A percentile compares a stretch with the other conserved stretches of the same genome.
Evolutionary conservation across 768 basidiomycete genomes (phyloP).

Genomic region (Rhizopogon salebrosus): DNA sequence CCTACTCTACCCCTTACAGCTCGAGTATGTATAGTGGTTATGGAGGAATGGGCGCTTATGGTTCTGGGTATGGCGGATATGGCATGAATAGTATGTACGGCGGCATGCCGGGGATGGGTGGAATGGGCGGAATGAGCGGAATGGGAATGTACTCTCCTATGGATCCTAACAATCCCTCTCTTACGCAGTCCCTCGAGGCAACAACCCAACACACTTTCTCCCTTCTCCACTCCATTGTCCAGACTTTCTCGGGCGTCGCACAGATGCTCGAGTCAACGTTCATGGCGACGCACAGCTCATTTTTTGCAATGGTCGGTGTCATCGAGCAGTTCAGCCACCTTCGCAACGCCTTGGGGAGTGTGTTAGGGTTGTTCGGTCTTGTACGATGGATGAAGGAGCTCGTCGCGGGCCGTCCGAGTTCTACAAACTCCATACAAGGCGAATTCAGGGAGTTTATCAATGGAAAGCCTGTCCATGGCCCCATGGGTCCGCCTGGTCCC

Average conservation of each 20-base stretch:
- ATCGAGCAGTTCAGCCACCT: slow-evolving; percentile 92
- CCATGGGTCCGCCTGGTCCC: slow-evolving; percentile 33
- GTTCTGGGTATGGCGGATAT: slow-evolving; percentile 35
- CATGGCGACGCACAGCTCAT: slow-evolving; percentile 93
- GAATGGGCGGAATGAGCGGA: slow-evolving; percentile 20
- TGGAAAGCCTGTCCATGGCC: slow-evolving; percentile 53
- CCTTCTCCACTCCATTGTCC: slow-evolving; percentile 90
- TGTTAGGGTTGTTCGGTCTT: slow-evolving; percentile 87
- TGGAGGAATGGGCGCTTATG: slow-evolving; percentile 34
- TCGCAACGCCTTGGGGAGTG: slow-evolving; percentile 88
- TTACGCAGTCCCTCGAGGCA: slow-evolving; percentile 83
- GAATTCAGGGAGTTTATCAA: slow-evolving; percentile 79
- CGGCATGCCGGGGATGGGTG: slow-evolving; percentile 29
- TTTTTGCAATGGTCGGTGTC: slow-evolving; percentile 96
- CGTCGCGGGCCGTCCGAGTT: slow-evolving; percentile 40
- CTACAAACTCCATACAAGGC: slow-evolving; percentile 39
- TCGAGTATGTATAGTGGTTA: slow-evolving; percentile 33
- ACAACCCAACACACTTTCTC: slow-evolving; percentile 92
- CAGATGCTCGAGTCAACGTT: slow-evolving; percentile 98
- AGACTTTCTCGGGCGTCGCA: slow-evolving; percentile 90
- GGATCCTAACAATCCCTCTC: slow-evolving; percentile 53
- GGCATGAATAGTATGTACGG: slow-evolving; percentile 47
- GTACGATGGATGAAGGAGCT: slow-evolving; percentile 78
- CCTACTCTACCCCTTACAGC: slow-evolving; percentile 29
- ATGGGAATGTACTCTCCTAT: slow-evolving; percentile 33